phyloP scores from a whole-genome alignment of 352 stramenopile genomes.

The Globisporangium ultimum region DNA sequence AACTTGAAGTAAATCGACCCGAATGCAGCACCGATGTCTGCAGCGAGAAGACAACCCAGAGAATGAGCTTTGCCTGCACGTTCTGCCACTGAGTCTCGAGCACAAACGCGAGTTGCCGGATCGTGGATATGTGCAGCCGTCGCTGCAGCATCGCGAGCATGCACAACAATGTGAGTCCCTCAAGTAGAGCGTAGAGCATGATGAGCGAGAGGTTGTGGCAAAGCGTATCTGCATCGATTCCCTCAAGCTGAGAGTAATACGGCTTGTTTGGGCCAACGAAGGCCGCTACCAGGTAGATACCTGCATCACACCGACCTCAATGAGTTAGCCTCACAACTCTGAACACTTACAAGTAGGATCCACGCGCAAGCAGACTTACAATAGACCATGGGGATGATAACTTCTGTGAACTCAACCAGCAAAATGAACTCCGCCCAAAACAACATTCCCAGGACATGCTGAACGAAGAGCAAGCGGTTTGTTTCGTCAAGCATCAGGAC shows the following conservation, averaged over 20 bases:
- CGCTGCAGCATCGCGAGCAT: background rate
- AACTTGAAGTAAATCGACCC: conserved; percentile 8
- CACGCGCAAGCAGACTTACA: conserved; percentile 1
- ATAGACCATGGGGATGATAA: conserved; percentile 20
- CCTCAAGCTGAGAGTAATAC: conserved; percentile 5
- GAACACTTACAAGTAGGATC: background rate
- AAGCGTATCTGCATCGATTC: background rate
- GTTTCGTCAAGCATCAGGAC: background rate
- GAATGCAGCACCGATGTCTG: conserved; percentile 1
- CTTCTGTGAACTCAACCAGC: conserved; percentile 18
- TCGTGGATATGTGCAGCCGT: background rate
- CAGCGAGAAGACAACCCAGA: conserved; percentile 6
- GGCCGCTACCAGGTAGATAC: conserved; percentile 1
- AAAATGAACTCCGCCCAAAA: conserved; percentile 19
- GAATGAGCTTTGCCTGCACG: conserved; percentile 7
- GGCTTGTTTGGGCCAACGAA: conserved; percentile 1
- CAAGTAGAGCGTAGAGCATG: background rate
- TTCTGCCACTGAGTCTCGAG: conserved; percentile 8
- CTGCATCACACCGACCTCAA: background rate
- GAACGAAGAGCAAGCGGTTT: background rate
- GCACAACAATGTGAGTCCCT: background rate
- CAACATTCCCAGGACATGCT: conserved; percentile 6
- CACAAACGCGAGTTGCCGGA: conserved; percentile 4
- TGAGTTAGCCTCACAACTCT: no score
- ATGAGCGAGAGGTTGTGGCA: background rate